Conservation (phyloP, 441 rosid species). For the Jatropha multifida region DNA sequence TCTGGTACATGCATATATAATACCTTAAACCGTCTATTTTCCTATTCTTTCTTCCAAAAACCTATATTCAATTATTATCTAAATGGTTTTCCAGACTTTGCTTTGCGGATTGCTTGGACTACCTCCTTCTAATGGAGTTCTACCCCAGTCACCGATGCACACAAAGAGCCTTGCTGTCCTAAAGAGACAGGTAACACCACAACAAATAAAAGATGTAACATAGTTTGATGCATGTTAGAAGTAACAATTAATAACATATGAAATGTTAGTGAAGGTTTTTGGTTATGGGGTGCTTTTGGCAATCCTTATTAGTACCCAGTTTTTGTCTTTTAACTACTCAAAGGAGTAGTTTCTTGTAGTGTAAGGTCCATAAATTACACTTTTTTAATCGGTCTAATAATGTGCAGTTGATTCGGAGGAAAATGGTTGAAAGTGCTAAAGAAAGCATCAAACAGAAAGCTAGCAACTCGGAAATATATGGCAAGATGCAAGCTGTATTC, state of each 20-base stretch:
- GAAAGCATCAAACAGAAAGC: constrained; percentile 48
- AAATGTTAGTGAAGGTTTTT: too few relatives aligned
- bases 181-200: constrained; percentile 41
- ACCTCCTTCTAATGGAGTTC: constrained; percentile 60
- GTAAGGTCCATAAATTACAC: neutral
- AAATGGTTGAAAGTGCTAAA: constrained; percentile 48
- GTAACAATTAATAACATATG: too few relatives aligned
- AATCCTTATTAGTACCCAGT: too few relatives aligned
- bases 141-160: constrained; percentile 70
- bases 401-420: constrained; percentile 39
- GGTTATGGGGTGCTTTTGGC: too few relatives aligned
- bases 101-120: constrained; percentile 58
- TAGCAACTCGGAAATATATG: constrained; percentile 44
- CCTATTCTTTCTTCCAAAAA: neutral
- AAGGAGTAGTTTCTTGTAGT: too few relatives aligned
- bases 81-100: constrained; percentile 39
- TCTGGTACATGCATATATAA: constrained; percentile 29
- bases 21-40: neutral
- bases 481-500: constrained; percentile 48
- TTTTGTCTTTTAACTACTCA: too few relatives aligned
- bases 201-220: too few relatives aligned
- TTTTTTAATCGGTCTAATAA: neutral
- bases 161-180: constrained; percentile 62
- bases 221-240: too few relatives aligned
- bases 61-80: neutral